These are phyloP conservation scores for Erucastrum elatum DNA, from an alignment of 345 rosid genomes.

Conservation along the genomic window DNA sequence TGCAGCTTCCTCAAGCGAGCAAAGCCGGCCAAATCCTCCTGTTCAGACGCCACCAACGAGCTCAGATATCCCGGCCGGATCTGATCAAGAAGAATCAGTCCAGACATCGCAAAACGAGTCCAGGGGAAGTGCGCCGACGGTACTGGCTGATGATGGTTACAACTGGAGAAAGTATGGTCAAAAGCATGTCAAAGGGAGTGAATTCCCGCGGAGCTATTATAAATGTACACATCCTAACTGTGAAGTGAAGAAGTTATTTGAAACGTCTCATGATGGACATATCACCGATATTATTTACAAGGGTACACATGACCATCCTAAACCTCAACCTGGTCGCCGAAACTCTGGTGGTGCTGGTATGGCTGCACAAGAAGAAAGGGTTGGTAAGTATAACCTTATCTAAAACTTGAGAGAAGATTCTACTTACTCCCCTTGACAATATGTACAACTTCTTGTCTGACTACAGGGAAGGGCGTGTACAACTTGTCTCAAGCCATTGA, in stretches of 20 bases:
- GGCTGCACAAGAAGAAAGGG: slow-evolving; percentile 70
- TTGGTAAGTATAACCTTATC: slow-evolving; percentile 52
- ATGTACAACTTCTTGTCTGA: slow-evolving; percentile 10
- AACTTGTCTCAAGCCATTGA: slow-evolving; percentile 50
- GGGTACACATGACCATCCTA: slow-evolving; percentile 97
- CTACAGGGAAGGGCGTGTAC: slow-evolving; percentile 59
- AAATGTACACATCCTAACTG: slow-evolving; percentile 98
- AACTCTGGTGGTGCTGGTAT: slow-evolving; percentile 60
- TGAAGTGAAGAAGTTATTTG: slow-evolving; percentile 96
- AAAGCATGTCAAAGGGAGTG: slow-evolving; percentile 98
- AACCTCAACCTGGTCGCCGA: slow-evolving; percentile 88
- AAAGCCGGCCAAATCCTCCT: slow-evolving; percentile 57
- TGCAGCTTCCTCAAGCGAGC: slow-evolving; percentile 70
- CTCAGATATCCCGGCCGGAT: slow-evolving; percentile 51
- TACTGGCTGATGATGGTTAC: slow-evolving; percentile 85
- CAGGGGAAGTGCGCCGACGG: slow-evolving; percentile 49
- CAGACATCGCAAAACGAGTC: slow-evolving; percentile 63
- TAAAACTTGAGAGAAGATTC: slow-evolving; percentile 15
- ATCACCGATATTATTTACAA: slow-evolving; percentile 90
- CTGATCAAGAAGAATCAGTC: slow-evolving; percentile 64
- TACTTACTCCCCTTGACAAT: slow-evolving; percentile 1
- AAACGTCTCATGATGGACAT: slow-evolving; percentile 88
- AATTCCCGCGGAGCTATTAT: slow-evolving; percentile 96
- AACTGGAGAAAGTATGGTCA: slow-evolving; percentile 99
- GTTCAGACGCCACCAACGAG: slow-evolving; percentile 48